Evolutionary conservation across 2,329 filamentous ascomycete species (phyloP).

Genomic region (Trichoderma simmonsii): DNA sequence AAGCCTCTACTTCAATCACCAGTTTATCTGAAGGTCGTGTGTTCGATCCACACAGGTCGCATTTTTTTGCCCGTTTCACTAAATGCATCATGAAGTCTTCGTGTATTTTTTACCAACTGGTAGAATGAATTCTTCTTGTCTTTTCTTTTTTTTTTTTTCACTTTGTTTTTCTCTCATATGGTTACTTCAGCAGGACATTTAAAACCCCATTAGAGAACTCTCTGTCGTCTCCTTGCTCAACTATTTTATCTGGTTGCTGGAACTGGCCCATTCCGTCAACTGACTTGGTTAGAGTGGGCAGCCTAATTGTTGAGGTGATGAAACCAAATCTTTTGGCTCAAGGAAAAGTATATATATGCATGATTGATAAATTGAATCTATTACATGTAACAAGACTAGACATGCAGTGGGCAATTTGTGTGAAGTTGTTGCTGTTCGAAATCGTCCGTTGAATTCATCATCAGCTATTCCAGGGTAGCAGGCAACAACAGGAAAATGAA

Average conservation of each 20-base stretch:
- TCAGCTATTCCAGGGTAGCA: not conserved
- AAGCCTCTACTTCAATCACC: conserved; percentile 29
- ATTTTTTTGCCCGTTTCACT: conserved; percentile 20
- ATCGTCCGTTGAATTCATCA: not conserved
- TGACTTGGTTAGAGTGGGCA: not conserved
- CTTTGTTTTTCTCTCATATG: too few species aligned
- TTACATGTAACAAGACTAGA: not conserved
- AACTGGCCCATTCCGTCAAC: not conserved
- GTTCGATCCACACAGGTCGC: conserved; percentile 31
- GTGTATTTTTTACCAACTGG: not conserved
- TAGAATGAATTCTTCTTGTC: not conserved
- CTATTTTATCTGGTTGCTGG: not conserved
- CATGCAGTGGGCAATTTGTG: not conserved
- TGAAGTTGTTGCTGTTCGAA: not conserved
- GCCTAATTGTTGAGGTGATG: not conserved
- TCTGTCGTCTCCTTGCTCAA: not conserved
- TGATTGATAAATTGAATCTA: not conserved
- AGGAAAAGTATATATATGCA: not conserved
- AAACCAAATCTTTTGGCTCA: not conserved
- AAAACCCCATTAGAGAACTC: not conserved
- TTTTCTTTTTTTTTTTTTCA: not conserved
- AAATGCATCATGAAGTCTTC: not conserved
- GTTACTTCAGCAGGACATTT: too few species aligned
- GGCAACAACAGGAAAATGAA: not conserved
- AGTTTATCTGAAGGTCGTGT: conserved; percentile 31